phyloP scores from a whole-genome alignment of 768 basidiomycete species.

The Neoboletus magnificus region DNA sequence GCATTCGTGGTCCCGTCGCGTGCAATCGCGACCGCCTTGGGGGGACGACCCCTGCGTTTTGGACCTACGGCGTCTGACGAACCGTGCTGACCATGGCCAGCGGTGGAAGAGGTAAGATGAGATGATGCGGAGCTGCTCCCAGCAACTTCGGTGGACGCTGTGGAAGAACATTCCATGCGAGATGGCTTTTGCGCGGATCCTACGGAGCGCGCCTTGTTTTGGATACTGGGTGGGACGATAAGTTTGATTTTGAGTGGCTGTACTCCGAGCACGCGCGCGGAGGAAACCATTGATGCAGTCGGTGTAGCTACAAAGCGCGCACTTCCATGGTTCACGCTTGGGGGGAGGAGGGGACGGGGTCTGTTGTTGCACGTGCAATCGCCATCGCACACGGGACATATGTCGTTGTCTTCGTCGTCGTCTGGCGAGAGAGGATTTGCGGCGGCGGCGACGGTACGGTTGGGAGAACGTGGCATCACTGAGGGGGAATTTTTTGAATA shows the following conservation, averaged over 20 bases:
- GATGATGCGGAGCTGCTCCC: slow-evolving; percentile 16
- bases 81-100: slow-evolving; percentile 24
- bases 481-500: slow-evolving; percentile 50
- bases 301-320: slow-evolving; percentile 38
- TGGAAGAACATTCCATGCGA: slow-evolving; percentile 21
- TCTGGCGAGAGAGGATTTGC: slow-evolving; percentile 36
- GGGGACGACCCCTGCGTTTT: slow-evolving; percentile 57
- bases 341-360: slow-evolving; percentile 33
- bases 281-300: slow-evolving; percentile 36
- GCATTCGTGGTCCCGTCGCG: slow-evolving; percentile 22
- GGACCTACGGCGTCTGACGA: slow-evolving; percentile 21
- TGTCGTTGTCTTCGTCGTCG: slow-evolving; percentile 82
- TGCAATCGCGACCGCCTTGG: slow-evolving; percentile 42
- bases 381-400: slow-evolving; percentile 88
- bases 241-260: slow-evolving; percentile 68
- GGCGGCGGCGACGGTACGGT: slow-evolving; percentile 59
- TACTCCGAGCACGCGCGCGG: slow-evolving; percentile 28
- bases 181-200: slow-evolving; percentile 30
- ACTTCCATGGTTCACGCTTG: slow-evolving; percentile 31
- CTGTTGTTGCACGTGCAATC: slow-evolving; percentile 75
- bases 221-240: slow-evolving; percentile 56
- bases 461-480: slow-evolving; percentile 66
- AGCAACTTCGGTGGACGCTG: slow-evolving; percentile 41
- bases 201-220: slow-evolving; percentile 39
- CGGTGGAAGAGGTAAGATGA: slow-evolving; percentile 24